Base-by-base conservation (phyloP, 2,329 filamentous ascomycete genomes). In the Emmonsiellopsis sp. region DNA sequence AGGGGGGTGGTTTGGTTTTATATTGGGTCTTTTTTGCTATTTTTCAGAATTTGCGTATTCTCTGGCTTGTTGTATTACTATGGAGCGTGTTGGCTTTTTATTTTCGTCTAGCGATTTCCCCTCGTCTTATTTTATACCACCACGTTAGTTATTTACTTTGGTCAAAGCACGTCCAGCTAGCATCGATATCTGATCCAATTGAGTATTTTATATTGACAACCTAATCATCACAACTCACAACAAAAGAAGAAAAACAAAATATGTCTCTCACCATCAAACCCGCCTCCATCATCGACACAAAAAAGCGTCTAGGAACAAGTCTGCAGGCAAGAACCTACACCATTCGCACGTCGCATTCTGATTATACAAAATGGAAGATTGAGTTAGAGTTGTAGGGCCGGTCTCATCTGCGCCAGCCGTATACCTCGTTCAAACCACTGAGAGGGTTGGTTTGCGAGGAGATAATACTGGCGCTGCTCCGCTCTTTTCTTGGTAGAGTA, bases 371-470 rank as follows among this genome's bases (percentile, higher is more conserved):
- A 42, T n/a, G 20, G 37, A 47, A 50, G 47, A 37, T 43, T 3
- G 40, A 57, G 51, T 26, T 26, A 3, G 11, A 13, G 44, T 38
- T 38, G 46, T 30, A 30, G n/a, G 13, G 41, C 10, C 30, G 35
- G 30, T 73, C 93, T 79, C 64, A 73, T 95, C 79, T 95, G 79
- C 87, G 89, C 89, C 82, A 91, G 81, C 83, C 83, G 87, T 95
- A 84, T 95, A 95, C 85, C 89, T 89, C 83, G 82, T 82, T 79
- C 86, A 55, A 46, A 59, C 55, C 58, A 60, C 59, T 57, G 55
- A 59, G 56, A 51, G 59, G 64, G 63, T 75, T 78, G 86, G 82
- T 84, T 81, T 79, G 85, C 82, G 84, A 84, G 88, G 87, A 86
- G 89, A 95, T 95, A 75, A 89, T 82, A 75, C 80, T 86, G 84